phyloP scores from a whole-genome alignment of 1,284 basidiomycete species.

The Marasmius sp. region DNA sequence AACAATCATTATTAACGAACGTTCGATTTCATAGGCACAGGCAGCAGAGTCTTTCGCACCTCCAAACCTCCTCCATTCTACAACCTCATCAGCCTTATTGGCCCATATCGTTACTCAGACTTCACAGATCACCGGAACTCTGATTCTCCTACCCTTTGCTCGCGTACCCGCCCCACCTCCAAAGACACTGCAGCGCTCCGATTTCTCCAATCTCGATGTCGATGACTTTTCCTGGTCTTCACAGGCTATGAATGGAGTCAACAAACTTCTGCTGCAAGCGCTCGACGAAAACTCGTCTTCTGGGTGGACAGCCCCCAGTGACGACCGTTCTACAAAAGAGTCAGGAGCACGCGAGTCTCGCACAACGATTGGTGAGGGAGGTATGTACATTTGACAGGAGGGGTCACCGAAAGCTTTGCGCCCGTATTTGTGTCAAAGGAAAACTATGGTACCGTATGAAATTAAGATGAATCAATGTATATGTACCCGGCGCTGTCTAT shows the following conservation, averaged over 20 bases:
- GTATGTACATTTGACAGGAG: constrained; percentile 54
- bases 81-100: constrained; percentile 54
- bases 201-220: constrained; percentile 29
- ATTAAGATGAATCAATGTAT: too few species aligned
- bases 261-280: constrained; percentile 32
- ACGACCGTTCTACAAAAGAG: constrained; percentile 3
- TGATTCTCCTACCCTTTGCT: constrained; percentile 53
- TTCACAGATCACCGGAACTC: constrained; percentile 17
- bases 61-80: constrained; percentile 57
- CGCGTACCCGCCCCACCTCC: constrained; percentile 42
- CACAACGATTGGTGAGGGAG: constrained; percentile 41
- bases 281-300: constrained; percentile 15
- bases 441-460: background rate
- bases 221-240: constrained; percentile 36
- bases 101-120: constrained; percentile 27
- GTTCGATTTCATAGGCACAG: constrained; percentile 10
- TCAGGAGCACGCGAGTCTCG: background rate
- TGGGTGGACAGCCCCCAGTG: constrained; percentile 5
- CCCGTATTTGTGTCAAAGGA: background rate
- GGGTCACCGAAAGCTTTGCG: background rate
- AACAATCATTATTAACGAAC: background rate
- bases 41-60: constrained; percentile 42
- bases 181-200: constrained; percentile 30
- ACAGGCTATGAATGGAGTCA: constrained; percentile 32
- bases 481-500: too few species aligned